Evolutionary conservation across 306 rosid species (phyloP).

Genomic region (Sindora glabra): DNA sequence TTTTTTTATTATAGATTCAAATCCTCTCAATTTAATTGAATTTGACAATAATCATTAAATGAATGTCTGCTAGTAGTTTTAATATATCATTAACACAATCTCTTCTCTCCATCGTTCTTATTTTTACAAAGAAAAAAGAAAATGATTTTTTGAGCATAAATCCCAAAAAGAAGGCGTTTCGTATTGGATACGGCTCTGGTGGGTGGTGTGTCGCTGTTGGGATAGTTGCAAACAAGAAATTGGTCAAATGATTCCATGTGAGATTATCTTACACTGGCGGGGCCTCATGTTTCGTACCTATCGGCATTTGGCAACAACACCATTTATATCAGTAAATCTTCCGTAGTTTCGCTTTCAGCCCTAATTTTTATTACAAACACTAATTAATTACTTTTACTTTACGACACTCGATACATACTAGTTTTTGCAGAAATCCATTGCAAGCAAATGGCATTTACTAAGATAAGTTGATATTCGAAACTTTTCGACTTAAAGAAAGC

Average conservation of each 20-base stretch:
- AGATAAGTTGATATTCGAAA: no score
- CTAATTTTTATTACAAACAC: slow-evolving; percentile 20
- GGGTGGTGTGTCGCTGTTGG: slow-evolving; percentile 9
- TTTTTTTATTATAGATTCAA: no score
- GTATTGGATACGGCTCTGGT: slow-evolving; percentile 6
- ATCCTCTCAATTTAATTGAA: no score
- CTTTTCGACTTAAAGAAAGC: no score
- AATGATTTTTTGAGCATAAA: background rate
- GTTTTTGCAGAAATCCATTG: no score
- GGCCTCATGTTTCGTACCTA: slow-evolving; percentile 25
- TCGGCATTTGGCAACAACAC: background rate
- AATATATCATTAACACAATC: no score
- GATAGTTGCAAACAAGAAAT: slow-evolving; percentile 3
- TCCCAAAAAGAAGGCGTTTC: background rate
- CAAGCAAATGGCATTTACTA: no score
- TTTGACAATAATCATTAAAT: no score
- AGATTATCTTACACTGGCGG: slow-evolving; percentile 25
- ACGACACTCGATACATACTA: no score
- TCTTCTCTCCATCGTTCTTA: background rate
- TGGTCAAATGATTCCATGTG: slow-evolving; percentile 28
- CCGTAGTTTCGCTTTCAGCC: slow-evolving; percentile 12
- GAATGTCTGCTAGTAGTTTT: no score
- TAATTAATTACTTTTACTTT: no score
- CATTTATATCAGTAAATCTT: background rate
- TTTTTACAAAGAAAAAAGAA: slow-evolving; percentile 11